Evolutionary conservation across 768 basidiomycete species (phyloP).

Genomic region (Termitomyces sp.): DNA sequence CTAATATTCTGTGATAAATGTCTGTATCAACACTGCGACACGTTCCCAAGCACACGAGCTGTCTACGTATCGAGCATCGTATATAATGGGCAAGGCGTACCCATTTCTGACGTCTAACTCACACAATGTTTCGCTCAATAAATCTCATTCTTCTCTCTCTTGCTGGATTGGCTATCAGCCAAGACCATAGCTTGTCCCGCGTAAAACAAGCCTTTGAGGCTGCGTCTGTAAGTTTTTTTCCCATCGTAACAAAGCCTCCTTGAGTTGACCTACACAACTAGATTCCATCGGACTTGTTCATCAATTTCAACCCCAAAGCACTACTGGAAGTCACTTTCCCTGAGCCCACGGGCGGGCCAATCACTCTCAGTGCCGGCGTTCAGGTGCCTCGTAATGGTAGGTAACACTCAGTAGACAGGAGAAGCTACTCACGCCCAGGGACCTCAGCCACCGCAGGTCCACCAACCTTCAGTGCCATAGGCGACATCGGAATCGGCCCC

Average conservation of each 20-base stretch:
- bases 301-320: neutral
- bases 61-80: neutral
- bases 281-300: slow-evolving; percentile 20
- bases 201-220: slow-evolving; percentile 20
- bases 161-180: slow-evolving; percentile 14
- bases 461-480: slow-evolving; percentile 26
- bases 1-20: neutral
- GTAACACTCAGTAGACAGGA: neutral
- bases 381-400: neutral
- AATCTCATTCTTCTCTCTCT: slow-evolving; percentile 8
- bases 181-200: slow-evolving; percentile 16
- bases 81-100: neutral
- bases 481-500: slow-evolving; percentile 25
- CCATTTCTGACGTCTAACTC: neutral
- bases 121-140: slow-evolving; percentile 3
- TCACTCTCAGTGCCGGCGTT: neutral
- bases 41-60: neutral
- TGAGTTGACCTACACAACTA: slow-evolving; percentile 4
- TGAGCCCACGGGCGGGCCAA: neutral
- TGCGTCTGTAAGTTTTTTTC: slow-evolving; percentile 16
- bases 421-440: neutral
- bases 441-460: slow-evolving; percentile 30
- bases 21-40: neutral
- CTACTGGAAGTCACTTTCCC: neutral
- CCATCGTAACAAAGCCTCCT: neutral